Percentiles rank a stretch among this genome's conserved stretches.
Evolutionary conservation across 2,329 filamentous ascomycete genomes (phyloP).

Genomic region (Penicillium sp.): DNA sequence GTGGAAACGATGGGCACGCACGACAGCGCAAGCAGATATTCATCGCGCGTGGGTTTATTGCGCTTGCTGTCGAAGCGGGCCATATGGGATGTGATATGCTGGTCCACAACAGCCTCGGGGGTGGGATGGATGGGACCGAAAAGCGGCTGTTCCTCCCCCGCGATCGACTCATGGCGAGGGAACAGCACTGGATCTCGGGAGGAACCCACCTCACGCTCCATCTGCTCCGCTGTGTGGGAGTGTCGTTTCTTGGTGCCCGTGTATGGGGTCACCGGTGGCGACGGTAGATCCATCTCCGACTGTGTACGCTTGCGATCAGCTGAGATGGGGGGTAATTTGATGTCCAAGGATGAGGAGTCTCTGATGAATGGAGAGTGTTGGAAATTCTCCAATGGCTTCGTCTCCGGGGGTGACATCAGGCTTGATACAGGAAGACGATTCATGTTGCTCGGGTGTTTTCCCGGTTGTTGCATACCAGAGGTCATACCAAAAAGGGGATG

Average conservation of each 20-base stretch:
- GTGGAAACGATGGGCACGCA: conserved; percentile 44
- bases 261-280: conserved; percentile 48
- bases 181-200: conserved; percentile 45
- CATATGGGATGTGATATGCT: conserved; percentile 46
- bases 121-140: conserved; percentile 39
- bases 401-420: conserved; percentile 48
- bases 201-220: conserved; percentile 31
- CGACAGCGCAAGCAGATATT: conserved; percentile 46
- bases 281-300: conserved; percentile 46
- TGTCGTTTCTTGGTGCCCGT: conserved; percentile 42
- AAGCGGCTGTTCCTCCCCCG: conserved; percentile 40
- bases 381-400: conserved; percentile 54
- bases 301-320: conserved; percentile 42
- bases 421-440: conserved; percentile 45
- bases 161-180: conserved; percentile 36
- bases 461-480: conserved; percentile 23
- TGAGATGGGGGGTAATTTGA: conserved; percentile 44
- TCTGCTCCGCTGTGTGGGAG: conserved; percentile 33
- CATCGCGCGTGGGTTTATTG: conserved; percentile 45
- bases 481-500: conserved; percentile 24
- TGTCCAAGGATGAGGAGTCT: conserved; percentile 29
- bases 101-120: conserved; percentile 41
- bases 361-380: conserved; percentile 31
- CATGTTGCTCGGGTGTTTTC: conserved; percentile 35
- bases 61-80: conserved; percentile 41